Evolutionary conservation across 2,329 filamentous ascomycete genomes (phyloP), one percentile per base, ranked within the genome.

Genomic region (Colletotrichum musae): DNA sequence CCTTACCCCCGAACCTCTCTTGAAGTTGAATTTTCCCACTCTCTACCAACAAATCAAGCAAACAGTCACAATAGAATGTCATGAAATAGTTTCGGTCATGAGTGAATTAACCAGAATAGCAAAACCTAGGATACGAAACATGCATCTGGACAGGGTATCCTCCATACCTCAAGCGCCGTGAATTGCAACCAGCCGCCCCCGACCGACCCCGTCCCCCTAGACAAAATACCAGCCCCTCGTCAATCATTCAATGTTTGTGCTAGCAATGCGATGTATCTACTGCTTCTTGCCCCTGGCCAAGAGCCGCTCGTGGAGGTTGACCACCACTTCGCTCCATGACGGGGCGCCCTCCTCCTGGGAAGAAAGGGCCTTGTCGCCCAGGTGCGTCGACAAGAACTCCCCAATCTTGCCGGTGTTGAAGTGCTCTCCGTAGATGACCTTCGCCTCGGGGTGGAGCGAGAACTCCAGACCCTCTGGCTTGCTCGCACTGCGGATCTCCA

Each of bases 341-440:
- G 80, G 77, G 5, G 68, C 68, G n/a, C 73, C 74, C 9, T 71
- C 75, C 6, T 77, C 76, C 69, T 82, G 80, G 24, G 50, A 60
- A 4, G 50, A 60, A 4, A 45, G 26, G 9, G 50, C 50, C 18
- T 76, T n/a, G n/a, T 75, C 73, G 54, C 84, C 79, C 75, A 91
- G 81, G 77, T 86, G 85, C 43, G 86, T 86, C 13, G 82, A 78
- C 71, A 96, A 76, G 73, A 93, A 94, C 64, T 94, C 92, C n/a
- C 82, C 84, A 83, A 96, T 91, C 79, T 93, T 94, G 58, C 84
- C 87, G 72, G 90, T 89, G 72, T 94, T 93, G 78, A 95, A 94
- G 69, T 88, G 86, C 80, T 95, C 93, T 0, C 93, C 93, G 77
- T 96, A 96, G 2, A 94, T 83, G 1, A 95, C 89, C 60, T 83